phyloP scores from a whole-genome alignment of 495 filamentous ascomycete species.

The Penicillium subrubescens region DNA sequence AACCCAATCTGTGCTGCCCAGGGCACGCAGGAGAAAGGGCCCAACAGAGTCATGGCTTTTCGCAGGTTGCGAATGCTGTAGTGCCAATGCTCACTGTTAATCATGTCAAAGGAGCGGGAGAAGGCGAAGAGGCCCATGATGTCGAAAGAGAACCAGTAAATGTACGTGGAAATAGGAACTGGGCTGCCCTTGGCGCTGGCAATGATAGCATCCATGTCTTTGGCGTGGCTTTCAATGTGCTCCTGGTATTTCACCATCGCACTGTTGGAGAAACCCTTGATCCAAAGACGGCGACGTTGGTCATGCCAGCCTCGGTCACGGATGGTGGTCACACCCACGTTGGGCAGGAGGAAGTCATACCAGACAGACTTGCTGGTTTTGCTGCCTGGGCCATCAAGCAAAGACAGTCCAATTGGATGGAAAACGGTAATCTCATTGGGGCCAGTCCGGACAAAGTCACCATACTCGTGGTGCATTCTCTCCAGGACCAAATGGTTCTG shows the following conservation, averaged over 20 bases:
- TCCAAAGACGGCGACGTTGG: neutral
- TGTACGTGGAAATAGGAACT: neutral
- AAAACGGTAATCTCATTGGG: constrained; percentile 40
- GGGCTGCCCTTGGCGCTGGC: neutral
- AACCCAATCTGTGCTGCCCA: constrained; percentile 20
- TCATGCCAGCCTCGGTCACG: constrained; percentile 3
- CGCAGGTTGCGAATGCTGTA: neutral
- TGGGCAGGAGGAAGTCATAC: constrained; percentile 5
- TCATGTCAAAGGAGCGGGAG: constrained; percentile 38
- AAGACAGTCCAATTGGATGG: constrained; percentile 17
- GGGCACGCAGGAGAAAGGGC: constrained; percentile 21
- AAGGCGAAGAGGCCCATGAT: constrained; percentile 36
- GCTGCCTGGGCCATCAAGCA: constrained; percentile 31
- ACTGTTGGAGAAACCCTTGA: neutral
- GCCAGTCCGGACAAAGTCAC: constrained; percentile 43
- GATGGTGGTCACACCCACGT: neutral
- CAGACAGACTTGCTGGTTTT: constrained; percentile 32
- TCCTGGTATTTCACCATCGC: neutral
- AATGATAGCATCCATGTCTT: neutral
- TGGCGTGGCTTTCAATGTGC: neutral
- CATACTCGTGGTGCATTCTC: constrained; percentile 34
- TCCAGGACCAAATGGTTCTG: constrained; percentile 14
- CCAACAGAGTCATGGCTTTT: constrained; percentile 11
- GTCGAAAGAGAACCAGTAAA: constrained; percentile 10
- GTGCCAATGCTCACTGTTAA: constrained; percentile 10